Evolutionary conservation across 352 stramenopile genomes (phyloP).

Genomic region (Pilasporangium apinafurcum): DNA sequence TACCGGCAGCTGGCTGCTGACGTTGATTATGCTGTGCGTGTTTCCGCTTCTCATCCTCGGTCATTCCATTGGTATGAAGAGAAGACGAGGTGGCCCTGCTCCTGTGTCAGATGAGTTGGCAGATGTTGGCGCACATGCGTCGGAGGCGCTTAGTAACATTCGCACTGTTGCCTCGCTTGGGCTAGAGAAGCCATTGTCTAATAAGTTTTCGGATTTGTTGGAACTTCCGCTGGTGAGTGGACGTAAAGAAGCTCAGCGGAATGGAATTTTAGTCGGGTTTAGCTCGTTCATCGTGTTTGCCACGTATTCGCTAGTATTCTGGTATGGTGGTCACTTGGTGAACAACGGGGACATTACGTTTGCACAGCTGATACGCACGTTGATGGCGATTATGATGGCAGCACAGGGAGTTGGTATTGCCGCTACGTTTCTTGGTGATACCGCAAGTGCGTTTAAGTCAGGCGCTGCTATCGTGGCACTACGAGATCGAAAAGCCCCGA

Average conservation of each 20-base stretch:
- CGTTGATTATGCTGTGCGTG: constrained; percentile 45
- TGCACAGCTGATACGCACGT: constrained; percentile 29
- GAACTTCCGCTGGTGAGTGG: constrained; percentile 11
- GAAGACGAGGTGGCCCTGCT: constrained; percentile 5
- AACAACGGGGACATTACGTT: constrained; percentile 26
- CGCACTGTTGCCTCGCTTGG: constrained; percentile 28
- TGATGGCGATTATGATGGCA: constrained; percentile 52
- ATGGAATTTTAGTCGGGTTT: constrained; percentile 47
- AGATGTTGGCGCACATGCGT: constrained; percentile 28
- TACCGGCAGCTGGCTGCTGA: constrained; percentile 47
- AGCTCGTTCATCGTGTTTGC: constrained; percentile 45
- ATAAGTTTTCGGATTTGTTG: constrained; percentile 21
- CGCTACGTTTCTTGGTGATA: constrained; percentile 15
- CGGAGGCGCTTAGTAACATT: constrained; percentile 37
- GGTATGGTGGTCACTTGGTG: constrained; percentile 45
- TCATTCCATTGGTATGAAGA: constrained; percentile 15
- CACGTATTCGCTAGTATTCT: constrained; percentile 44
- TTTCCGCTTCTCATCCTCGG: constrained; percentile 54
- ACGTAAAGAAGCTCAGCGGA: constrained; percentile 14
- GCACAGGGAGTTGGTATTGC: constrained; percentile 23
- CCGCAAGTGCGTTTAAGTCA: constrained; percentile 23
- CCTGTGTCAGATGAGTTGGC: constrained; percentile 17
- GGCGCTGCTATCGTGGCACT: constrained; percentile 3
- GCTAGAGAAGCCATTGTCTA: constrained; percentile 16
- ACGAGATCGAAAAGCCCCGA: background rate